Conservation (phyloP, 164 flowering plant species). For the Liriodendron chinense region DNA sequence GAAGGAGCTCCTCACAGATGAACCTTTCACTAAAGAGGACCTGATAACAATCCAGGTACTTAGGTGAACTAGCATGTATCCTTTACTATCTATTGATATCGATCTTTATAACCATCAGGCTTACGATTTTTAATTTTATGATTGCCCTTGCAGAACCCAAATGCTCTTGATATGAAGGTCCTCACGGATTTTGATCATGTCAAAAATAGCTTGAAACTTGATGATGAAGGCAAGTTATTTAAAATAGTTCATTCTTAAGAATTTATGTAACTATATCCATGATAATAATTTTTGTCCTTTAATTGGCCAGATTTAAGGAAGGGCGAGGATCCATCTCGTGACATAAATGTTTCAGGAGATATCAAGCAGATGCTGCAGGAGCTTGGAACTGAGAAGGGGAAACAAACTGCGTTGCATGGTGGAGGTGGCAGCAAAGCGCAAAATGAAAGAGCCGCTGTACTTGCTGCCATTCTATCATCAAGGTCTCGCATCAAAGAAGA, state of each 20-base stretch:
- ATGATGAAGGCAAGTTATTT: slow-evolving; percentile 74
- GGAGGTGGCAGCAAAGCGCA: slow-evolving; percentile 96
- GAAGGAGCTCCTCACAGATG: slow-evolving; percentile 97
- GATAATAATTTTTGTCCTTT: slow-evolving; percentile 1
- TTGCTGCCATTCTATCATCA: slow-evolving; percentile 65
- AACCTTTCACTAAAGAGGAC: slow-evolving; percentile 77
- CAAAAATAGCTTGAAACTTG: slow-evolving; percentile 71
- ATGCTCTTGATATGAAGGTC: slow-evolving; percentile 75
- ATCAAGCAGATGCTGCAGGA: slow-evolving; percentile 91
- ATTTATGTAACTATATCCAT: neutral
- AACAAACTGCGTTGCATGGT: slow-evolving; percentile 76
- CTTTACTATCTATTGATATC: too few species aligned
- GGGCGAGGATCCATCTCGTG: slow-evolving; percentile 59
- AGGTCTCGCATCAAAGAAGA: slow-evolving; percentile 76
- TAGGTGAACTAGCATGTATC: neutral
- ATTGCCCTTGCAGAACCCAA: slow-evolving; percentile 67
- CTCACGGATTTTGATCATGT: slow-evolving; percentile 91
- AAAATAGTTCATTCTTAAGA: neutral
- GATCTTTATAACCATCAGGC: too few species aligned
- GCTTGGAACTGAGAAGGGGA: slow-evolving; percentile 92
- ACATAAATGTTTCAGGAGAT: slow-evolving; percentile 81
- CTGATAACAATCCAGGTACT: slow-evolving; percentile 90
- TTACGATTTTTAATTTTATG: neutral
- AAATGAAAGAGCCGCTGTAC: slow-evolving; percentile 91
- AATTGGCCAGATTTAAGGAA: slow-evolving; percentile 46